Base-by-base conservation (phyloP, 2,329 filamentous ascomycete genomes). In the Lizonia empirigonia region DNA sequence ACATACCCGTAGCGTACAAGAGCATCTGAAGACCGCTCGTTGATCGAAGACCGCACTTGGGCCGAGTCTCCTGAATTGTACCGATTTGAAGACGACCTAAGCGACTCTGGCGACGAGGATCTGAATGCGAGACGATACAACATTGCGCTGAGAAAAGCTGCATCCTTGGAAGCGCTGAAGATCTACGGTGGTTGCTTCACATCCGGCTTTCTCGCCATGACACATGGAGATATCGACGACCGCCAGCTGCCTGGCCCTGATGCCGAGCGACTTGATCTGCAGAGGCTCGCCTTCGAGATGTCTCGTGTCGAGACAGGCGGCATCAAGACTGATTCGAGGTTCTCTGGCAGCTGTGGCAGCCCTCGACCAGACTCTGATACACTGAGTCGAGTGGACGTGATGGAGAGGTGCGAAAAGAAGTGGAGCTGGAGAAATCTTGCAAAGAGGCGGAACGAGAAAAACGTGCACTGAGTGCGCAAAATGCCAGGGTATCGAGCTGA, bases 341-440 rank as follows among this genome's bases (percentile, higher is more conserved):
- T 46, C 44, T 46, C 56, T 19, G 26, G 32, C 30, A 54, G 36
- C 45, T 60, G 53, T 27, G 67, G 66, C 7, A 65, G 58, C 38
- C 64, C 63, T n/a, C 55, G 63, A 26, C 59, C 69, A 19, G 70
- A 71, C 18, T 72, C 69, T 16, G 68, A 70, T 44, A 71, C 68
- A 0, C 49, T 71, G 51, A 60, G 62, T 54, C 41, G 45, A 26
- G 16, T 55, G 50, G 53, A 58, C 27, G 32, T 53, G 42, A 32
- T 61, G 41, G 18, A 62, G 42, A 41, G 54, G 37, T 42, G 51
- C 33, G 42, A 45, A 55, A 38, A 55, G 23, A 53, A 58, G 29
- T 63, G 63, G 57, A 64, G 54, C 27, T 62, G 63, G 59, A 67
- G 57, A 39, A 53, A 48, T 23, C 46, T 67, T 34, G 55, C 49